Evolutionary conservation across 129 eudicot species (phyloP).

Genomic region (Saposhnikovia divaricata): DNA sequence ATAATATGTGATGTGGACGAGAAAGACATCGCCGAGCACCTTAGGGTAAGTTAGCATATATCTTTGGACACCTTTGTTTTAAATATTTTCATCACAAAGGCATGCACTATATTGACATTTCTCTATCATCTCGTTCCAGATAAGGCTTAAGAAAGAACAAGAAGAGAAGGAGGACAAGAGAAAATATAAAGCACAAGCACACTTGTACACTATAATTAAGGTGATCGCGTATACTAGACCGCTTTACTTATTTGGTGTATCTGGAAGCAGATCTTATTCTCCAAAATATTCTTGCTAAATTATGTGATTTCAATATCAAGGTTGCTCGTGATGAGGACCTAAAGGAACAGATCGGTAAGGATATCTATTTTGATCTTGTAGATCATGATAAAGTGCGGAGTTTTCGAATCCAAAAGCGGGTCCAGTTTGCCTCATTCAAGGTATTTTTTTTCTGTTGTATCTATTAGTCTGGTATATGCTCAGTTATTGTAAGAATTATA

Average conservation of each 20-base stretch:
- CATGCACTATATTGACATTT: slow-evolving; percentile 5
- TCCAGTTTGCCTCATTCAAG: slow-evolving; percentile 67
- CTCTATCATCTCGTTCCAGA: slow-evolving; percentile 28
- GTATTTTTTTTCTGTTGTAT: slow-evolving; percentile 21
- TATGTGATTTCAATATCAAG: slow-evolving; percentile 26
- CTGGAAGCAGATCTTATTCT: not conserved
- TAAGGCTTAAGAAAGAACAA: slow-evolving; percentile 84
- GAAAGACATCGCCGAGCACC: slow-evolving; percentile 93
- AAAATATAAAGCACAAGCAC: slow-evolving; percentile 94
- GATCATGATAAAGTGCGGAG: slow-evolving; percentile 90
- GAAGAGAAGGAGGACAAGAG: slow-evolving; percentile 91
- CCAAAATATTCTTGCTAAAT: slow-evolving; percentile 13
- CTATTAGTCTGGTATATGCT: not conserved
- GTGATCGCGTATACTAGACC: slow-evolving; percentile 20
- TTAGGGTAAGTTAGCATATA: slow-evolving; percentile 47
- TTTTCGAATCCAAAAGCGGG: slow-evolving; percentile 90
- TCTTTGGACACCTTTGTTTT: not conserved
- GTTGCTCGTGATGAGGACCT: slow-evolving; percentile 92
- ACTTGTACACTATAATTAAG: slow-evolving; percentile 89
- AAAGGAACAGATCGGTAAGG: slow-evolving; percentile 82
- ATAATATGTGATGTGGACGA: slow-evolving; percentile 87
- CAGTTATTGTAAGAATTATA: not conserved
- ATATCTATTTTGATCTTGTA: slow-evolving; percentile 85
- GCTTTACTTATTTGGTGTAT: not conserved
- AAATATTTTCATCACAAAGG: not conserved